Conservation (phyloP, 2,329 filamentous ascomycete species). For the Pyricularia grisea region DNA sequence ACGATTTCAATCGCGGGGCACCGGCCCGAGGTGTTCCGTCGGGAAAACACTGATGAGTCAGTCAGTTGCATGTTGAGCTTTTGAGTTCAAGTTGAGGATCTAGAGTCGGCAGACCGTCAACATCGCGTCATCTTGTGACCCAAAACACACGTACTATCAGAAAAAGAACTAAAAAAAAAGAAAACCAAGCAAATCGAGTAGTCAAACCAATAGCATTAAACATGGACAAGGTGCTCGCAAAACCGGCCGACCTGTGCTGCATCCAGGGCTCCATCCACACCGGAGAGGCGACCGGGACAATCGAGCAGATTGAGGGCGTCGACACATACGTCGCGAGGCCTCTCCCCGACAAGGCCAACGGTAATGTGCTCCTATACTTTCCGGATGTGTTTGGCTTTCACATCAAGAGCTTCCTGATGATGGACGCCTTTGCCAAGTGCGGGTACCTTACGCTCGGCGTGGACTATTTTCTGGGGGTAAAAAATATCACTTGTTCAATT, state of each 20-base stretch:
- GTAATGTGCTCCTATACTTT: slow-evolving; percentile 12
- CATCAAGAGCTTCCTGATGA: slow-evolving; percentile 12
- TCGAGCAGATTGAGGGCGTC: slow-evolving; percentile 12
- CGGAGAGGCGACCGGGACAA: slow-evolving; percentile 15
- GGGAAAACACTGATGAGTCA: too few relatives aligned
- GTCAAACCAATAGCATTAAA: background rate
- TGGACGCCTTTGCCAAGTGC: slow-evolving; percentile 13
- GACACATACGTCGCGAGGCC: slow-evolving; percentile 17
- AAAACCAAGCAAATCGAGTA: background rate
- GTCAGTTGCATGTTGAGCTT: too few relatives aligned
- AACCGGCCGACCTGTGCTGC: slow-evolving; percentile 15
- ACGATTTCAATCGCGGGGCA: too few relatives aligned
- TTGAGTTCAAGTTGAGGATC: too few relatives aligned
- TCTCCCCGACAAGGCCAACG: slow-evolving; percentile 8
- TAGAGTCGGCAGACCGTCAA: too few relatives aligned
- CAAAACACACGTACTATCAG: too few relatives aligned
- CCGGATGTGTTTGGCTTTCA: slow-evolving; percentile 13
- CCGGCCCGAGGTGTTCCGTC: too few relatives aligned
- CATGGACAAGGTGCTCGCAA: slow-evolving; percentile 9
- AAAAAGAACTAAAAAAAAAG: too few relatives aligned
- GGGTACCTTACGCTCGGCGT: slow-evolving; percentile 12
- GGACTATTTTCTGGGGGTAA: slow-evolving; percentile 13
- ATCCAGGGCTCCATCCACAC: slow-evolving; percentile 14
- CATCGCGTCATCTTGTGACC: too few relatives aligned
- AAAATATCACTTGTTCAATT: background rate